Evolutionary conservation across 176 grass and related monocot species (phyloP), one percentile per base, ranked within the genome.

Genomic region (Stipa capillata): DNA sequence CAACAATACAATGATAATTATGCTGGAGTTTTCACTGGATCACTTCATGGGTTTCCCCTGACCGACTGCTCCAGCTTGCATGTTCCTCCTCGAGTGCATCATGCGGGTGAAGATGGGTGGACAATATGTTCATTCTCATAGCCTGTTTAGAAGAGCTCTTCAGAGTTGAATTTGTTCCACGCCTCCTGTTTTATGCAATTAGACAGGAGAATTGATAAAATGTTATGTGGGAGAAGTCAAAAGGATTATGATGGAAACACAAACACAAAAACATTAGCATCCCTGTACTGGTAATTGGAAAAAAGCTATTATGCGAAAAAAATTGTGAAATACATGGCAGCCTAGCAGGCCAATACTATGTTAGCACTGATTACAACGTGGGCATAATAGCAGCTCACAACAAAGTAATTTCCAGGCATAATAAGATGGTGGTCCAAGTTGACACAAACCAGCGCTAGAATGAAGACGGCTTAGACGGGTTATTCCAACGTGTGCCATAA

Each of bases 111-210:
- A 50, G 75, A 89, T 75, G 65, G 65, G 6, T 6, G 21, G 65
- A 43, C 59, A 59, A n/a, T 24, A n/a, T 53, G 12, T 9, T 17
- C 23, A 15, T 64, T 51, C 59, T 37, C 6, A 2, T 21, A 59
- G 56, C 50, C 25, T 40, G 9, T 48, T 64, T 85, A 89, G 85
- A 91, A 91, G 56, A 91, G 89, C 50, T 91, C 89, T 87, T 91
- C 89, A 17, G 89, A 91, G 63, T 91, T 91, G 56, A 91, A 84
- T 84, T 91, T 91, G 77, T 87, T 91, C 89, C 89, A 91, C 1
- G 89, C 85, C 49, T 91, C 89, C 89, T 91, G 85, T 87, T 91
- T 75, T 48, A 80, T 77, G 66, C 21, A 84, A 77, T 33, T 37
- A 37, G 9, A 63, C 32, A 80, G 23, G 5, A 76, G 29, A 29